A percentile compares a stretch with the other conserved stretches of the same genome.
phyloP scores from a whole-genome alignment of 2,329 filamentous ascomycete species.

The Fusarium odoratissimum region DNA sequence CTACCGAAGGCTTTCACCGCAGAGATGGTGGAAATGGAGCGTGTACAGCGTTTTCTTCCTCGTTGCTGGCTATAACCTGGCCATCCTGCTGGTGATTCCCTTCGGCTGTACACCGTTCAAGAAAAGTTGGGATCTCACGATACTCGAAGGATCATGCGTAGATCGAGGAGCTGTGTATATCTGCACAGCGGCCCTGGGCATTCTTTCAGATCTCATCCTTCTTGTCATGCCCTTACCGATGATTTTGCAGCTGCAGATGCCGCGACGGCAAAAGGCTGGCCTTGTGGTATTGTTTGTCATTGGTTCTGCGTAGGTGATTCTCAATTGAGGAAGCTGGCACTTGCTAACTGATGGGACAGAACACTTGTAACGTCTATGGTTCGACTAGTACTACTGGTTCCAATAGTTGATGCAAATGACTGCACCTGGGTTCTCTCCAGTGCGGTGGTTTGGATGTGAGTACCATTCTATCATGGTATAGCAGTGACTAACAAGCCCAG shows the following conservation, averaged over 20 bases:
- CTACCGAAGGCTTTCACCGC: conserved; percentile 52
- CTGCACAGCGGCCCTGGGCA: conserved; percentile 58
- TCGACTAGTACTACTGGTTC: conserved; percentile 47
- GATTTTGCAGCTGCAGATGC: conserved; percentile 58
- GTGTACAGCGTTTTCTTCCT: conserved; percentile 48
- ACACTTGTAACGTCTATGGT: conserved; percentile 53
- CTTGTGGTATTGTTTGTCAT: conserved; percentile 59
- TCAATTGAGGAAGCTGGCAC: rapidly evolving
- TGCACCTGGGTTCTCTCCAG: conserved; percentile 48
- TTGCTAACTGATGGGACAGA: conserved; percentile 36
- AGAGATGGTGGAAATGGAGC: conserved; percentile 48
- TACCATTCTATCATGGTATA: neutral
- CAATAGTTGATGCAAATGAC: conserved; percentile 43
- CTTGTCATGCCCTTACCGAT: conserved; percentile 60
- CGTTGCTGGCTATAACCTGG: conserved; percentile 48
- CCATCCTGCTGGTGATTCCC: conserved; percentile 50
- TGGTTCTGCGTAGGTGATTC: conserved; percentile 49
- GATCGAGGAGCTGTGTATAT: conserved; percentile 44
- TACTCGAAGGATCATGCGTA: conserved; percentile 54
- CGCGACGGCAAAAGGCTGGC: conserved; percentile 58
- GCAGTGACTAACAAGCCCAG: conserved; percentile 36
- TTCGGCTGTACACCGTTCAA: conserved; percentile 54
- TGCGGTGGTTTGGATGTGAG: conserved; percentile 48
- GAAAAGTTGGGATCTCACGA: conserved; percentile 46
- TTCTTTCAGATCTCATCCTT: conserved; percentile 60